phyloP scores from a whole-genome alignment of 2,329 filamentous ascomycete genomes.

The Cytospora piceae region DNA sequence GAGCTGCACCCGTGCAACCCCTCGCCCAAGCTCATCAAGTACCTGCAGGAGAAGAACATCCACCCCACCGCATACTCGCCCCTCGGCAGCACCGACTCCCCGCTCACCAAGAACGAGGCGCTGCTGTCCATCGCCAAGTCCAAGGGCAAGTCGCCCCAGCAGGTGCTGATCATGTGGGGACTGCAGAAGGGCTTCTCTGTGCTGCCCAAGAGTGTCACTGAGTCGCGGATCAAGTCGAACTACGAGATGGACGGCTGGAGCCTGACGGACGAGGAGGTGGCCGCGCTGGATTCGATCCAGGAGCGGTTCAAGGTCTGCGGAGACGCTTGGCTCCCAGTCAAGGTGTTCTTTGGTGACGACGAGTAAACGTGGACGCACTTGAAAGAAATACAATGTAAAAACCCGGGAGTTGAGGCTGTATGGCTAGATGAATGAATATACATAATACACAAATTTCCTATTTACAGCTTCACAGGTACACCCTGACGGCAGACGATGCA shows the following conservation, averaged over 20 bases:
- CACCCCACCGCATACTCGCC: conserved; percentile 76
- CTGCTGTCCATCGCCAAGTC: conserved; percentile 64
- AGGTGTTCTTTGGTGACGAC: conserved; percentile 83
- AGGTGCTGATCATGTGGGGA: conserved; percentile 81
- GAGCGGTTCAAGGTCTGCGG: conserved; percentile 84
- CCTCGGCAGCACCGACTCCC: conserved; percentile 72
- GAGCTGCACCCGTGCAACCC: conserved; percentile 82
- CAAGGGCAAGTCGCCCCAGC: conserved; percentile 72
- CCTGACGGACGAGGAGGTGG: conserved; percentile 73
- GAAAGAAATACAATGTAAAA: neutral
- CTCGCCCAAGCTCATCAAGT: conserved; percentile 76
- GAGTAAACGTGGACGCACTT: conserved; percentile 56
- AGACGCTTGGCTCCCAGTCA: conserved; percentile 73
- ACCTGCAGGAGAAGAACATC: conserved; percentile 73
- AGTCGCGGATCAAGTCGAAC: conserved; percentile 75
- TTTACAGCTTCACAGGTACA: neutral
- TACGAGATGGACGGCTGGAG: conserved; percentile 75
- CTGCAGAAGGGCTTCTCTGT: conserved; percentile 80
- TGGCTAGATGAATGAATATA: neutral
- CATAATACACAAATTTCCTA: neutral
- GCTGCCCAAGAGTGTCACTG: conserved; percentile 82
- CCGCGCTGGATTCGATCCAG: conserved; percentile 66
- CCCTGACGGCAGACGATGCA: no score
- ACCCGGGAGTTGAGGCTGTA: neutral
- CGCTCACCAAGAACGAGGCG: conserved; percentile 67